Base-by-base conservation (phyloP, 441 rosid genomes). In the Rhodomyrtus psidioides region DNA sequence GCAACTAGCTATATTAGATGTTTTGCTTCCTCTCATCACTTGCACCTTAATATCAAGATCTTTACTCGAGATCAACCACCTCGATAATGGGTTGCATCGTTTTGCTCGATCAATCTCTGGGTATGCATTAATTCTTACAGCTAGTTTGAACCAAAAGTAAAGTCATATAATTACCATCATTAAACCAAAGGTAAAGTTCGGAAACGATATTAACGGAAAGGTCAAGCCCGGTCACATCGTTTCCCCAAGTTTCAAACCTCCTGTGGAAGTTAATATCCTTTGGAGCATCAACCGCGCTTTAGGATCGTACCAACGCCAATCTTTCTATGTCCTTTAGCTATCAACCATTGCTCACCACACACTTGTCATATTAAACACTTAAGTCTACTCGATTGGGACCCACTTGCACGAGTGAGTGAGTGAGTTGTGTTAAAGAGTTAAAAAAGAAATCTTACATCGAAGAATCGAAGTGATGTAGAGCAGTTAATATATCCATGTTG, bases 121-220 rank as follows among this genome's bases (percentile, higher is more conserved):
- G 44, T 17, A 6, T 0, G 13, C 76, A 60, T n/a, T n/a, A n/a
- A n/a, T n/a, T n/a, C n/a, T n/a, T n/a, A n/a, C n/a, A n/a, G n/a
- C n/a, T n/a, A n/a, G n/a, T n/a, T n/a, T n/a, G n/a, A n/a, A n/a
- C n/a, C n/a, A n/a, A n/a, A n/a, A n/a, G n/a, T n/a, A n/a, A n/a
- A n/a, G n/a, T n/a, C n/a, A n/a, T n/a, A n/a, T 34, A 34, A 34
- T 55, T 55, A 30, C 42, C 12, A 4, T 16, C 6, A 2, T 8
- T 17, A 1, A 17, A 65, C 12, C 7, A 0, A 1, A 34, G 19
- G 5, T 4, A 17, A 39, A 34, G 76, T 34, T 34, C 2, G 76
- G 1, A 26, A 13, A 19, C 2, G 4, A 24, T 34, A 62, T 5
- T 0, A 23, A 9, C 0, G 30, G 44, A 62, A 34, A 21, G 15